A percentile compares a stretch with the other conserved stretches of the same genome.
Conservation (phyloP, 139 green algal species). For the Coelastrella sp. region DNA sequence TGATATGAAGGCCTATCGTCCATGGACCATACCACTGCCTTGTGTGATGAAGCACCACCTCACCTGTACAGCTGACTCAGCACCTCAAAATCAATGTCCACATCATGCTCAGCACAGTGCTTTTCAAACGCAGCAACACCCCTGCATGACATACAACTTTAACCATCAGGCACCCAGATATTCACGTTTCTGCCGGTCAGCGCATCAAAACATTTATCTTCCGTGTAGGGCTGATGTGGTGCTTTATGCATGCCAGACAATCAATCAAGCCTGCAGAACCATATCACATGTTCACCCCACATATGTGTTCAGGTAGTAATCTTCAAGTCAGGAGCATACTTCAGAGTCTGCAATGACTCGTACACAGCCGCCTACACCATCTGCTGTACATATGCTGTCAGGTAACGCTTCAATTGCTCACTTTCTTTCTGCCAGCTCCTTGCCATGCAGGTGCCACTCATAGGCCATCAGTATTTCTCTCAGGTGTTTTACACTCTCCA, state of each 20-base stretch:
- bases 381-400: no score
- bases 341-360: no score
- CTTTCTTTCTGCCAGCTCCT: constrained; percentile 33
- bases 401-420: background rate
- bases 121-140: constrained; percentile 36
- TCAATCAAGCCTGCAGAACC: no score
- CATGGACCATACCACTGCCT: background rate
- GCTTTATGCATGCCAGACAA: no score
- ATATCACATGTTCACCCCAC: no score
- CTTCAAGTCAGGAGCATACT: no score
- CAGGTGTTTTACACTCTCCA: constrained; percentile 37
- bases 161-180: background rate
- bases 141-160: background rate
- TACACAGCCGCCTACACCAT: no score
- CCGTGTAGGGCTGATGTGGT: no score
- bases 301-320: no score
- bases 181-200: no score
- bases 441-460: constrained; percentile 42
- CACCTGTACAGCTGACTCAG: constrained; percentile 12
- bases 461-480: constrained; percentile 44
- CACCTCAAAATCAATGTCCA: constrained; percentile 2
- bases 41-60: background rate
- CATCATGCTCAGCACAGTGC: constrained; percentile 24
- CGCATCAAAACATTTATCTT: no score
- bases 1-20: no score